Percentiles rank a stretch among this genome's conserved stretches.
phyloP scores from a whole-genome alignment of 805 yeast species.

The Metschnikowia picachoensis region DNA sequence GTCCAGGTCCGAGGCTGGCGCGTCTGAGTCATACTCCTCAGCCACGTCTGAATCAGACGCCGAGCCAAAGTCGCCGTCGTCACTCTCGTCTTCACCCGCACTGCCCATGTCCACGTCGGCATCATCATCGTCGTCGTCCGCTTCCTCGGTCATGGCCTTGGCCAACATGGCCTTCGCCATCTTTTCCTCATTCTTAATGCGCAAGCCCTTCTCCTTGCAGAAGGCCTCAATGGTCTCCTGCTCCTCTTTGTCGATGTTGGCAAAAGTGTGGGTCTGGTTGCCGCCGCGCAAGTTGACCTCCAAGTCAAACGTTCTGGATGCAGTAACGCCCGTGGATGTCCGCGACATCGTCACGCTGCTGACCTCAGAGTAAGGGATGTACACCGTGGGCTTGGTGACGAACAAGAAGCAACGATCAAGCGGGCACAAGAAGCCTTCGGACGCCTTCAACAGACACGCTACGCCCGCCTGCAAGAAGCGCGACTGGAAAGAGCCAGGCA shows the following conservation, averaged over 20 bases:
- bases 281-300: slow-evolving; percentile 69
- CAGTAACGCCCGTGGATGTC: slow-evolving; percentile 69
- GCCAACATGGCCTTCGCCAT: slow-evolving; percentile 80
- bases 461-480: slow-evolving; percentile 80
- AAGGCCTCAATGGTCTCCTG: slow-evolving; percentile 74
- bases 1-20: slow-evolving; percentile 29
- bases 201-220: slow-evolving; percentile 71
- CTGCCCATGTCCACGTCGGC: slow-evolving; percentile 56
- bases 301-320: slow-evolving; percentile 89
- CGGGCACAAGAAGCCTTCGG: slow-evolving; percentile 92
- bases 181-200: slow-evolving; percentile 83
- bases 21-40: slow-evolving; percentile 80
- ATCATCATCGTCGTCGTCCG: slow-evolving; percentile 50
- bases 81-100: slow-evolving; percentile 76
- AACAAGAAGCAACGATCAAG: slow-evolving; percentile 87
- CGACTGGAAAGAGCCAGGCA: slow-evolving; percentile 79
- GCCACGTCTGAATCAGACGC: slow-evolving; percentile 69
- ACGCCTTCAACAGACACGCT: slow-evolving; percentile 88
- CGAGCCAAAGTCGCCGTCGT: slow-evolving; percentile 80
- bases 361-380: slow-evolving; percentile 83
- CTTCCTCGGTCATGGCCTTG: slow-evolving; percentile 64
- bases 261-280: slow-evolving; percentile 70
- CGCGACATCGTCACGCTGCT: slow-evolving; percentile 78
- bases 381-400: slow-evolving; percentile 90
- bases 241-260: slow-evolving; percentile 86